Percentiles rank a stretch among this genome's conserved stretches.
Evolutionary conservation across 495 filamentous ascomycete species (phyloP).

Genomic region (Filosporella fistucella): DNA sequence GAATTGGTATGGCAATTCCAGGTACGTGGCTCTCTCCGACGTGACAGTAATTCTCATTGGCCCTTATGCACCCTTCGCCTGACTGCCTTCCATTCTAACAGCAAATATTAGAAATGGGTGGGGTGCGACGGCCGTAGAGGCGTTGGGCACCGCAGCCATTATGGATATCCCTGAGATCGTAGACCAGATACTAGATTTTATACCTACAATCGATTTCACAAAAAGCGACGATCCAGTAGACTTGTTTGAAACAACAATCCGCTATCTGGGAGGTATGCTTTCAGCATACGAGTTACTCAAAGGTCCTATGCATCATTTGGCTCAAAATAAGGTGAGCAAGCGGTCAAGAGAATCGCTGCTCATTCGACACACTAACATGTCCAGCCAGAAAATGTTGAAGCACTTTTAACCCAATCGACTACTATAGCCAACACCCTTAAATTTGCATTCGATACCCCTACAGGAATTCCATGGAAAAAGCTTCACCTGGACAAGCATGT

Average conservation of each 20-base stretch:
- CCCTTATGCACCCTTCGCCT: not conserved
- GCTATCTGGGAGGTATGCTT: slow-evolving; percentile 77
- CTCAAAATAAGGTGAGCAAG: not conserved
- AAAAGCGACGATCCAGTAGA: slow-evolving; percentile 60
- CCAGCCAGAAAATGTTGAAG: slow-evolving; percentile 5
- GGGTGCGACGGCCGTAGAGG: slow-evolving; percentile 3
- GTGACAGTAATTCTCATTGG: not conserved
- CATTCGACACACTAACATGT: not conserved
- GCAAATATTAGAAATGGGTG: slow-evolving; percentile 1
- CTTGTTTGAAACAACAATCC: slow-evolving; percentile 81
- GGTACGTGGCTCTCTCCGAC: not conserved
- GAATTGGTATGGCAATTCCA: slow-evolving; percentile 1
- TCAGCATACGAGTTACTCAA: slow-evolving; percentile 68
- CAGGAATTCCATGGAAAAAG: slow-evolving; percentile 68
- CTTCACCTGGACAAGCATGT: not conserved
- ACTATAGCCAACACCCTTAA: slow-evolving; percentile 76
- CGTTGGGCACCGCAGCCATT: not conserved
- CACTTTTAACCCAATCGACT: slow-evolving; percentile 3
- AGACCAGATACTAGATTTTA: not conserved
- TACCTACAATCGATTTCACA: slow-evolving; percentile 71
- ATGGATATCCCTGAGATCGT: slow-evolving; percentile 4
- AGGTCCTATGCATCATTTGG: not conserved
- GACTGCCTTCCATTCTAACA: not conserved
- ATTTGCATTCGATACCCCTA: slow-evolving; percentile 88
- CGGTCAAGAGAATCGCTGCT: not conserved